Conservation (phyloP, 345 rosid species). For the Hypericum perforatum region DNA sequence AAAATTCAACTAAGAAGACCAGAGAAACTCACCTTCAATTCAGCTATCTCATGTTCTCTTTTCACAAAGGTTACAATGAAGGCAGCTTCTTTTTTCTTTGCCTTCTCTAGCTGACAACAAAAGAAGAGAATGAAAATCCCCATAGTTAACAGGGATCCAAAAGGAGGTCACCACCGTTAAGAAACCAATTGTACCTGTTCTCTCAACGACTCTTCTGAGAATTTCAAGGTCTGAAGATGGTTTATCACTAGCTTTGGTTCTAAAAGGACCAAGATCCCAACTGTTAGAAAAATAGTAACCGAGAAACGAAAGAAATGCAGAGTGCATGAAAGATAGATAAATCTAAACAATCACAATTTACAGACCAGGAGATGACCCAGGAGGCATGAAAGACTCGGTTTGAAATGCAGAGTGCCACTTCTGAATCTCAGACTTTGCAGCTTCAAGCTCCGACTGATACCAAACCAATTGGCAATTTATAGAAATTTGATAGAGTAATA, state of each 20-base stretch:
- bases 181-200: constrained; percentile 51
- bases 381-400: constrained; percentile 54
- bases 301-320: too few species aligned
- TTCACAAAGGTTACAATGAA: constrained; percentile 91
- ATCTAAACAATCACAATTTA: constrained; percentile 5
- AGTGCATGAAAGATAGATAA: too few species aligned
- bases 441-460: constrained; percentile 60
- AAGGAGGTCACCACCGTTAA: constrained; percentile 1
- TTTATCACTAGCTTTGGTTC: constrained; percentile 62
- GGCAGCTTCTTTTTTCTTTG: constrained; percentile 96
- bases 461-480: too few species aligned
- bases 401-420: constrained; percentile 83
- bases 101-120: constrained; percentile 67
- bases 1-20: neutral
- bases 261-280: constrained; percentile 23
- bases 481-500: too few species aligned
- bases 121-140: constrained; percentile 13
- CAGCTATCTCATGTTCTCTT: constrained; percentile 92
- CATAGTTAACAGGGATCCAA: constrained; percentile 8
- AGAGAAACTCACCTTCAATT: constrained; percentile 48
- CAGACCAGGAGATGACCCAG: constrained; percentile 65
- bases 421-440: constrained; percentile 63
- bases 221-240: constrained; percentile 68
- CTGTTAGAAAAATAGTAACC: constrained; percentile 1
- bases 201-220: constrained; percentile 71